Evolutionary conservation across 208 protist species (phyloP), one percentile per base, ranked within the genome.

Genomic region (Leishmania braziliensis): DNA sequence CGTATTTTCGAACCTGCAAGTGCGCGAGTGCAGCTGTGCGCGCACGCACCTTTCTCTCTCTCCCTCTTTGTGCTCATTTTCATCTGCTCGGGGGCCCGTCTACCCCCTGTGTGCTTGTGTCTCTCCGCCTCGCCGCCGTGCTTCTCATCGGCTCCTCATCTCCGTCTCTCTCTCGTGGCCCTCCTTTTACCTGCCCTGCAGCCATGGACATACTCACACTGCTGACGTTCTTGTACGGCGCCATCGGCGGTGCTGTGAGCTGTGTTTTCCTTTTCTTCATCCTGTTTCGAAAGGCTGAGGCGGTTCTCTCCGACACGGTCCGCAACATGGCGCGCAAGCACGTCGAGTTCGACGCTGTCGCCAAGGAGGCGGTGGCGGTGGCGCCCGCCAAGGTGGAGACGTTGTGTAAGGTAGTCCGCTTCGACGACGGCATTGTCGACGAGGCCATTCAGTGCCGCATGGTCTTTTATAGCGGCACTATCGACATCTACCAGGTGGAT

Each of bases 401-500:
- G 23, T 79, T 96, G 23, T 96, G 94, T 73, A 82, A 89, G 66
- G 88, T 96, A 70, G 88, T 86, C 0, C 78, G 89, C 78, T 96
- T 94, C 79, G 89, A 96, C 62, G 78, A 94, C 85, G 86, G 89
- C 78, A 90, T 96, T 70, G 77, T 95, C 3, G 79, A 90, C 33
- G 85, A 88, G 50, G 84, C 83, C 16, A 91, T 97, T 48, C 89
- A 86, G 76, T 93, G 92, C 71, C 92, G 90, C 39, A 90, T 88
- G 63, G 89, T 96, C 16, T 81, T 95, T 63, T 93, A 86, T 80
- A 85, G 90, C 74, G 82, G 81, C 75, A 95, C 88, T 23, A 92
- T 96, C 46, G 84, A 87, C 75, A 75, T 96, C n/a, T 96, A 96
- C 80, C 69, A 75, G 56, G 86, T 95, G 46, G 92, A 96, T 48